A percentile compares a stretch with the other conserved stretches of the same genome.
Evolutionary conservation across 208 protist genomes (phyloP).

Genomic region (Porcisia deanei): DNA sequence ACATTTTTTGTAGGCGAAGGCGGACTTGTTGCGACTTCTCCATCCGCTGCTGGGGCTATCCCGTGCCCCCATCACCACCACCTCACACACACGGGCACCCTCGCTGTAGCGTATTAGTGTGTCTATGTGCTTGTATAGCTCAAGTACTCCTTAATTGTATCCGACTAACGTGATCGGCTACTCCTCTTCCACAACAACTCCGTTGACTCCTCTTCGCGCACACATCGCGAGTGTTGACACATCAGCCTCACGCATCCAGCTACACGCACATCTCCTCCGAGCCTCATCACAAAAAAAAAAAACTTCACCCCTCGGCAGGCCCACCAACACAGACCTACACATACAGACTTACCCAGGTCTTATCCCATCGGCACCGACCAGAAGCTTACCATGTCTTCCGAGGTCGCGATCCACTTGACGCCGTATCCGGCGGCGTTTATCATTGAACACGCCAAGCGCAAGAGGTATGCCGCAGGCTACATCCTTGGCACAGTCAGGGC

Average conservation of each 20-base stretch:
- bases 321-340: background rate
- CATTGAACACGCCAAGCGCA: conserved; percentile 84
- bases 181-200: background rate
- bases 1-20: background rate
- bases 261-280: background rate
- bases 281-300: background rate
- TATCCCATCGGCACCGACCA: background rate
- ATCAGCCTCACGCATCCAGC: background rate
- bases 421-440: conserved; percentile 82
- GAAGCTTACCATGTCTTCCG: conserved; percentile 7
- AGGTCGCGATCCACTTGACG: conserved; percentile 39
- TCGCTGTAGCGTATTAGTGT: background rate
- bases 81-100: background rate
- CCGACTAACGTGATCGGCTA: background rate
- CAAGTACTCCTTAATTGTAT: background rate
- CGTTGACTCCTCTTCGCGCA: background rate
- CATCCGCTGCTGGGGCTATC: background rate
- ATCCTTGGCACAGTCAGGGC: conserved; percentile 55
- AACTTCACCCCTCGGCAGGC: background rate
- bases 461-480: conserved; percentile 57
- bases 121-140: background rate
- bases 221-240: background rate
- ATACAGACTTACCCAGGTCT: background rate
- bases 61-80: background rate
- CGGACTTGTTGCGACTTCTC: background rate